phyloP scores from a whole-genome alignment of 2,329 filamentous ascomycete genomes.

The Aplosporella prunicola region DNA sequence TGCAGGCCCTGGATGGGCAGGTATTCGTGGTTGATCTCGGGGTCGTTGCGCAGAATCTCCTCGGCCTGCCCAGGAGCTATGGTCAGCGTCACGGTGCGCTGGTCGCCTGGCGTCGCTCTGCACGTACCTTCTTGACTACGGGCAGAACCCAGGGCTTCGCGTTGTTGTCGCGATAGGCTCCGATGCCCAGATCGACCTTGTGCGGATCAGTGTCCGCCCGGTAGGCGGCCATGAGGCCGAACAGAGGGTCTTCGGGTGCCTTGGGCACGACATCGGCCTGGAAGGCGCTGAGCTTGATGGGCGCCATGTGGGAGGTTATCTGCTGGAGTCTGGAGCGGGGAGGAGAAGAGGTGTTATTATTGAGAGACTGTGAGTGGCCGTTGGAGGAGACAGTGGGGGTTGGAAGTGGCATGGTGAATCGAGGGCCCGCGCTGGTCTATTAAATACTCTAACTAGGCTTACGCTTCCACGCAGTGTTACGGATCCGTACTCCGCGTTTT shows the following conservation, averaged over 20 bases:
- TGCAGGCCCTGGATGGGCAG: conserved; percentile 86
- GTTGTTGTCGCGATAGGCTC: conserved; percentile 88
- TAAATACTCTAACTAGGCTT: no score
- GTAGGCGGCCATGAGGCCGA: conserved; percentile 84
- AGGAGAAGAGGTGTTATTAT: no score
- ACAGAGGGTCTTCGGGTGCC: conserved; percentile 90
- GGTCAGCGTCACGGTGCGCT: conserved; percentile 15
- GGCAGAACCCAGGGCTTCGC: conserved; percentile 96
- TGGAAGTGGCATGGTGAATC: no score
- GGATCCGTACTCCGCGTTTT: no score
- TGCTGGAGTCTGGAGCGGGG: conserved; percentile 38
- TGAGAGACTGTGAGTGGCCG: no score
- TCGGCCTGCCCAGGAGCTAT: conserved; percentile 57
- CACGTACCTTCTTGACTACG: conserved; percentile 82
- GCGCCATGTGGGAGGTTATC: conserved; percentile 62
- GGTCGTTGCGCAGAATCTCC: conserved; percentile 77
- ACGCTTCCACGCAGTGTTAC: no score
- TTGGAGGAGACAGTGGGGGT: no score
- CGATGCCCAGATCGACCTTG: conserved; percentile 93
- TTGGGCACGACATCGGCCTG: conserved; percentile 68
- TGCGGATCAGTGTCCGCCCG: conserved; percentile 62
- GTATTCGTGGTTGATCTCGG: conserved; percentile 94
- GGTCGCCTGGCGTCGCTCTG: background rate
- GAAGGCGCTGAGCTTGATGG: conserved; percentile 57
- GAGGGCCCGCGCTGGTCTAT: no score